Evolutionary conservation across 2,329 filamentous ascomycete genomes (phyloP).

Genomic region (Dothidotthia symphoricarpi): DNA sequence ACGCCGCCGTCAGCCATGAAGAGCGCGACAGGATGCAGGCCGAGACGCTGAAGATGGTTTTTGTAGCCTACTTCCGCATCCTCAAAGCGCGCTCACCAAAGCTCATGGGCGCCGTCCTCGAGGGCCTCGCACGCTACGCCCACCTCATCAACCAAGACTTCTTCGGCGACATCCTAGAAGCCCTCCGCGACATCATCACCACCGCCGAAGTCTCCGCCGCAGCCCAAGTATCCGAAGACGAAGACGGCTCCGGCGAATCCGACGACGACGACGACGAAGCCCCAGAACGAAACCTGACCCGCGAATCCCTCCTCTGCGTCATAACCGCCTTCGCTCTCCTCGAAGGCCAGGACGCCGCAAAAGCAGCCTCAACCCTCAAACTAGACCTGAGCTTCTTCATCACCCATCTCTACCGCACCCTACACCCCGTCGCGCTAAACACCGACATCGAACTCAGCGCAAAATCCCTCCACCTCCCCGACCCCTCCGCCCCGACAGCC

Average conservation of each 20-base stretch:
- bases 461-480: conserved; percentile 68
- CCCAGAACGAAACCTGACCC: conserved; percentile 65
- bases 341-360: conserved; percentile 87
- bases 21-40: conserved; percentile 91
- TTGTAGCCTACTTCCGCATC: conserved; percentile 91
- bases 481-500: conserved; percentile 55
- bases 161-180: conserved; percentile 93
- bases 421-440: conserved; percentile 75
- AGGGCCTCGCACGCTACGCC: conserved; percentile 88
- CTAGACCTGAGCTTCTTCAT: conserved; percentile 96
- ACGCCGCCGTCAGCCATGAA: conserved; percentile 87
- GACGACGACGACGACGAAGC: conserved; percentile 49
- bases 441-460: conserved; percentile 81
- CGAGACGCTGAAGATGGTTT: conserved; percentile 93
- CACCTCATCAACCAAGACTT: conserved; percentile 99
- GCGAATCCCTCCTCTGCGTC: conserved; percentile 88
- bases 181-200: conserved; percentile 85
- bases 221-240: conserved; percentile 44
- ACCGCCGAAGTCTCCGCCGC: conserved; percentile 59
- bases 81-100: conserved; percentile 77
- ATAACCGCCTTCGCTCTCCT: conserved; percentile 96
- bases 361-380: conserved; percentile 75
- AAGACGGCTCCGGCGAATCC: conserved; percentile 48
- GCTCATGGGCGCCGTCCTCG: conserved; percentile 94
- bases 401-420: conserved; percentile 83